Evolutionary conservation across 2,329 filamentous ascomycete species (phyloP).

Genomic region (Colletotrichum noveboracense): DNA sequence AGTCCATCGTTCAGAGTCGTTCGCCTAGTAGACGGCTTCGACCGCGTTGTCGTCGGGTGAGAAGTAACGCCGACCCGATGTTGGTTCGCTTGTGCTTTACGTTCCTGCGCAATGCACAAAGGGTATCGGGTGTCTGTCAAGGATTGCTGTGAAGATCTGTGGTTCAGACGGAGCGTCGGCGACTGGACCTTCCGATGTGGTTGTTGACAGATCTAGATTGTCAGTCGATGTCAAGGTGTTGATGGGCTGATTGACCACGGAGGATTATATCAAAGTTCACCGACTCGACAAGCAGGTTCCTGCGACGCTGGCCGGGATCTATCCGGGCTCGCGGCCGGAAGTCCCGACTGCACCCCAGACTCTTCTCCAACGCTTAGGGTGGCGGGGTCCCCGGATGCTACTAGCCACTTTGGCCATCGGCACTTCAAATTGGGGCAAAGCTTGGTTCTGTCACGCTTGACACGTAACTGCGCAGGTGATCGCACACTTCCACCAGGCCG

Average conservation of each 20-base stretch:
- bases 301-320: slow-evolving; percentile 1
- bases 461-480: neutral
- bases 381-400: slow-evolving; percentile 14
- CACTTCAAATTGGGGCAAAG: neutral
- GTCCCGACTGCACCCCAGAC: slow-evolving; percentile 18
- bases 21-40: neutral
- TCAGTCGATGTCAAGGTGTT: neutral
- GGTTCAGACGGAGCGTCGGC: slow-evolving; percentile 6
- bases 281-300: neutral
- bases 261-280: slow-evolving; percentile 17
- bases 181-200: neutral
- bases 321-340: slow-evolving; percentile 4
- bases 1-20: neutral
- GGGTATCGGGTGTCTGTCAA: neutral
- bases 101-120: slow-evolving; percentile 11
- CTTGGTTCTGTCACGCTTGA: neutral
- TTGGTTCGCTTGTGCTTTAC: neutral
- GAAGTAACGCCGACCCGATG: neutral
- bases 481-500: neutral
- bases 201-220: neutral
- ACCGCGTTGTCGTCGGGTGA: neutral
- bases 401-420: neutral
- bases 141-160: neutral
- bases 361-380: neutral
- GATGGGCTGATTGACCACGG: neutral